Evolutionary conservation across 2,329 filamentous ascomycete species (phyloP).

Genomic region (Mollisiaceae sp.): DNA sequence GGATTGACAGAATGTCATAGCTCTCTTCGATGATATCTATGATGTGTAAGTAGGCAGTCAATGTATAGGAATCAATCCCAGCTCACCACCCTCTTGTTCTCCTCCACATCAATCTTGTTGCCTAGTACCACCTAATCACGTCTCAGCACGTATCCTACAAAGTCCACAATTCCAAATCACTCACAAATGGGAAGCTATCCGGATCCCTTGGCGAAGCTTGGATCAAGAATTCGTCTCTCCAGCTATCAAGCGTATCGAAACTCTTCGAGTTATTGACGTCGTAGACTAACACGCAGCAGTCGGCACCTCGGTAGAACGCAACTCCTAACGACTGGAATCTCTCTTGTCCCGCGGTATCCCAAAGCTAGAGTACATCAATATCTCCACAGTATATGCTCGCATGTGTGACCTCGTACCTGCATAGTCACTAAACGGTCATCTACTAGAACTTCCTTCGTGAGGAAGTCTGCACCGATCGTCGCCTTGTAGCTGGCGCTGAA

Average conservation of each 20-base stretch:
- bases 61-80: background rate
- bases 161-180: conserved; percentile 48
- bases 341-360: conserved; percentile 97
- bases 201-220: conserved; percentile 96
- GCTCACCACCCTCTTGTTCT: conserved; percentile 89
- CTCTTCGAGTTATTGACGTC: conserved; percentile 99
- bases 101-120: conserved; percentile 99
- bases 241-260: conserved; percentile 97
- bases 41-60: conserved; percentile 33
- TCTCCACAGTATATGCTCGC: background rate
- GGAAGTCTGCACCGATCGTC: conserved; percentile 97
- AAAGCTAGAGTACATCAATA: conserved; percentile 69
- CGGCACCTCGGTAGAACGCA: conserved; percentile 95
- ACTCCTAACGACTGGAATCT: conserved; percentile 97
- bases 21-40: conserved; percentile 91
- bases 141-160: conserved; percentile 14
- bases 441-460: conserved; percentile 96
- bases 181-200: conserved; percentile 95
- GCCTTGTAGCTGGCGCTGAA: conserved; percentile 99
- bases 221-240: conserved; percentile 97
- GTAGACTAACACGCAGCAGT: conserved; percentile 97
- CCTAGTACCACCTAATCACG: conserved; percentile 80
- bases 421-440: conserved; percentile 98
- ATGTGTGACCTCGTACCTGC: conserved; percentile 68
- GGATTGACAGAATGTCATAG: conserved; percentile 96